Evolutionary conservation across 495 filamentous ascomycete species (phyloP), one percentile per base, ranked within the genome.

Genomic region (Podospora pseudocomata): DNA sequence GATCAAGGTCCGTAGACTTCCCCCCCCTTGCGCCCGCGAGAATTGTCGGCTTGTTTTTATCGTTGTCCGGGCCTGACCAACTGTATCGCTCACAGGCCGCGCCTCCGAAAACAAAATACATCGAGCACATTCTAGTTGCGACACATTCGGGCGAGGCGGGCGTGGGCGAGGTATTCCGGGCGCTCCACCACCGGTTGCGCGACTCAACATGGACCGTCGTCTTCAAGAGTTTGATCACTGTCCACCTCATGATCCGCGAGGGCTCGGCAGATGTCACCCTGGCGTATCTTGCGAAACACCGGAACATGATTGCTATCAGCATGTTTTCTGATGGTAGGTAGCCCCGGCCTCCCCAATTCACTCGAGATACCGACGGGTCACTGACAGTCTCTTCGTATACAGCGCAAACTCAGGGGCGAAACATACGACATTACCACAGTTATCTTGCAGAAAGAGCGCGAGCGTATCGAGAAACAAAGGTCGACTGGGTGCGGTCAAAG

Each of bases 41-140:
- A 53, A 11, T 6, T 34, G 15, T 11, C 39, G 2, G 7, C 7
- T 16, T 13, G 39, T 49, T 49, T 49, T 49, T 49, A 49, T 49
- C 39, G 9, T 11, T 11, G 7, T 49, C 4, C 39, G 15, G 49
- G n/a, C 64, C 70, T 74, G 30, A 75, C 68, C 54, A 30, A 54
- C 59, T 23, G 26, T 61, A 57, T 60, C 53, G 19, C n/a, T 18
- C 13, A 57, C 64, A 97, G 91, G 91, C 93, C 80, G 95, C 96
- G 64, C 91, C 95, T 68, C 95, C 95, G 26, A 99, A 99, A 83
- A 94, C 96, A 61, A 99, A 99, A 83, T 99, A 99, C 82, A 94
- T 99, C 81, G 96, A 99, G 78, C 92, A 97, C 75, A 97, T 99
- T 76, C 86, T 99, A 20, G 86, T 96, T 72, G 96, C 95, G 68